Evolutionary conservation across 2,329 filamentous ascomycete genomes (phyloP).

Genomic region (Fusarium sp.): DNA sequence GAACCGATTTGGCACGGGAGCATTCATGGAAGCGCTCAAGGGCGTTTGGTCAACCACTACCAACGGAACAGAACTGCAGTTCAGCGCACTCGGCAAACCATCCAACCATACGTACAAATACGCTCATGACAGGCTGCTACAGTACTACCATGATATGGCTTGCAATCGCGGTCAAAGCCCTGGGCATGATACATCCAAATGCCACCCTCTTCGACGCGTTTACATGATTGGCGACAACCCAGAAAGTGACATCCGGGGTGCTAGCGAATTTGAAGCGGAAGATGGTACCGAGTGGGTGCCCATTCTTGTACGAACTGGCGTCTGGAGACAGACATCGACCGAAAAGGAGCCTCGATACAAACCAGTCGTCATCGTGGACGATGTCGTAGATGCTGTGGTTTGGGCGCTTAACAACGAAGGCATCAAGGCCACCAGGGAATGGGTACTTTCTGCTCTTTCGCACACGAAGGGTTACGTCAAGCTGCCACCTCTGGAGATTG

Average conservation of each 20-base stretch:
- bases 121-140: slow-evolving; percentile 75
- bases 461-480: slow-evolving; percentile 42
- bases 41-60: slow-evolving; percentile 82
- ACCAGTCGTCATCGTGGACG: slow-evolving; percentile 72
- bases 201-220: slow-evolving; percentile 71
- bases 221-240: slow-evolving; percentile 97
- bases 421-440: slow-evolving; percentile 46
- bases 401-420: slow-evolving; percentile 74
- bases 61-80: slow-evolving; percentile 65
- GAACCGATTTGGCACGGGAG: slow-evolving; percentile 89
- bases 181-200: slow-evolving; percentile 19
- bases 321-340: slow-evolving; percentile 62
- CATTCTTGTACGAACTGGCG: slow-evolving; percentile 81
- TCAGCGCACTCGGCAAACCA: slow-evolving; percentile 84
- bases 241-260: slow-evolving; percentile 88
- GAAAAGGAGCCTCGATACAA: slow-evolving; percentile 62
- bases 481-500: slow-evolving; percentile 32
- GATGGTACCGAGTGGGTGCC: slow-evolving; percentile 78
- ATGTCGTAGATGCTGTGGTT: slow-evolving; percentile 78
- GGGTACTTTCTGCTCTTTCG: slow-evolving; percentile 41
- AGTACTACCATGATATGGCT: slow-evolving; percentile 47
- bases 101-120: slow-evolving; percentile 79
- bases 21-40: slow-evolving; percentile 82
- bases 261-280: slow-evolving; percentile 75
- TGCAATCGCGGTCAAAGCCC: slow-evolving; percentile 19